phyloP scores from a whole-genome alignment of 1,284 basidiomycete species.

The Pseudozyma sp. region DNA sequence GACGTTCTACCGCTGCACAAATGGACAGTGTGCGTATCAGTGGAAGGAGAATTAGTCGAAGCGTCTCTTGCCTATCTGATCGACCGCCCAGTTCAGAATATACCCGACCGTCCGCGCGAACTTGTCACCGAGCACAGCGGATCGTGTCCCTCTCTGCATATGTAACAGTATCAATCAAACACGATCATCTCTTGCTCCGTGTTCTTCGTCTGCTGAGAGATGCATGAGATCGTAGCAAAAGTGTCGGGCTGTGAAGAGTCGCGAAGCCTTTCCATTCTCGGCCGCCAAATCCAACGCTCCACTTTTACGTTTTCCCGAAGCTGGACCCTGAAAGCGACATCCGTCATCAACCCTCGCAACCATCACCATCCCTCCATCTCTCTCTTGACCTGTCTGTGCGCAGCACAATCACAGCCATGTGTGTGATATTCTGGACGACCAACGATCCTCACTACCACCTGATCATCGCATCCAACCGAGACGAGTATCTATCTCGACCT shows the following conservation, averaged over 20 bases:
- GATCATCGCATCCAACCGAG: conserved; percentile 56
- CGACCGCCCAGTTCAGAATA: neutral
- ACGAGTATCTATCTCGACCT: conserved; percentile 55
- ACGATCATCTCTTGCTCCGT: neutral
- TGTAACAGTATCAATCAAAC: neutral
- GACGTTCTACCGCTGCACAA: conserved; percentile 65
- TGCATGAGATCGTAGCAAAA: no score
- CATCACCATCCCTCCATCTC: neutral
- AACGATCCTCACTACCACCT: conserved; percentile 34
- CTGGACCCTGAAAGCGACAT: conserved; percentile 1
- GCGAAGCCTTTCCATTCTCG: neutral
- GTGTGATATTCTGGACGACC: conserved; percentile 51
- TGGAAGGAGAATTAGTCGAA: conserved; percentile 59
- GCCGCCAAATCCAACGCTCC: neutral
- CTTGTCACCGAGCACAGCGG: neutral
- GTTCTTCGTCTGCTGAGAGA: no score
- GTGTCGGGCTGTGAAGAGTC: no score
- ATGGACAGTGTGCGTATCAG: conserved; percentile 57
- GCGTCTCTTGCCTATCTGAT: no score
- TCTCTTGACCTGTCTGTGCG: neutral
- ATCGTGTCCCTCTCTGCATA: neutral
- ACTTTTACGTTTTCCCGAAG: neutral
- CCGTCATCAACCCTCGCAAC: neutral
- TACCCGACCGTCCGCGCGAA: neutral
- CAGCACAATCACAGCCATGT: conserved; percentile 17